A percentile compares a stretch with the other conserved stretches of the same genome.
These are phyloP conservation scores for Kwoniella shivajii DNA, from an alignment of 1,284 basidiomycete genomes.

Conservation along the genomic window DNA sequence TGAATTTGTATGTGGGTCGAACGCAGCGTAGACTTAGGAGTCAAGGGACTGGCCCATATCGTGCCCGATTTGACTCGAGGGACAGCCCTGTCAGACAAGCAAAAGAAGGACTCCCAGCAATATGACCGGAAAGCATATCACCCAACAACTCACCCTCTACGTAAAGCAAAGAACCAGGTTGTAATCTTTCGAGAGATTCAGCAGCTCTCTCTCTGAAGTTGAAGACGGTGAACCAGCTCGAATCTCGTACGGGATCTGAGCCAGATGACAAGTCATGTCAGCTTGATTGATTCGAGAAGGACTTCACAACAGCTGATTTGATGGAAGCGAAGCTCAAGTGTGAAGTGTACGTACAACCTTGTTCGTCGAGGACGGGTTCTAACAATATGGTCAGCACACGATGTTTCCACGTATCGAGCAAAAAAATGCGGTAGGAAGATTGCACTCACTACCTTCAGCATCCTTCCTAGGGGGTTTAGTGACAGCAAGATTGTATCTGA, in stretches of 20 bases:
- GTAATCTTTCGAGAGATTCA: constrained; percentile 29
- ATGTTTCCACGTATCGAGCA: background rate
- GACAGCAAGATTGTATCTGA: constrained; percentile 39
- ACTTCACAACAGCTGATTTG: background rate
- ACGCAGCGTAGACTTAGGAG: no score
- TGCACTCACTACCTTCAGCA: constrained; percentile 38
- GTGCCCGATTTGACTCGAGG: no score
- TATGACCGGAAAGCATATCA: background rate
- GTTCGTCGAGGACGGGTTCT: constrained; percentile 31
- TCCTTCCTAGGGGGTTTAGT: constrained; percentile 39
- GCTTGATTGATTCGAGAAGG: background rate
- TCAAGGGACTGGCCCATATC: no score
- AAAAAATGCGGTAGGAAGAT: background rate
- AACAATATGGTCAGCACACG: background rate
- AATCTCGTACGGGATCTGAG: constrained; percentile 23
- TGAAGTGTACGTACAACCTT: constrained; percentile 29
- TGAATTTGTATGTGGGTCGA: no score
- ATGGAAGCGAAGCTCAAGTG: background rate
- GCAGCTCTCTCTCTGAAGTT: constrained; percentile 37
- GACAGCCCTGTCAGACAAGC: no score
- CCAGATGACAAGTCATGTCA: background rate
- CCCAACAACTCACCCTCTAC: constrained; percentile 39
- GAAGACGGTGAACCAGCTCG: constrained; percentile 46
- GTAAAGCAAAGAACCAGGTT: constrained; percentile 37
- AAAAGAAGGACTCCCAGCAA: no score